Conservation (phyloP, 2,329 filamentous ascomycete species). For the Calonectria pseudoturangicola region DNA sequence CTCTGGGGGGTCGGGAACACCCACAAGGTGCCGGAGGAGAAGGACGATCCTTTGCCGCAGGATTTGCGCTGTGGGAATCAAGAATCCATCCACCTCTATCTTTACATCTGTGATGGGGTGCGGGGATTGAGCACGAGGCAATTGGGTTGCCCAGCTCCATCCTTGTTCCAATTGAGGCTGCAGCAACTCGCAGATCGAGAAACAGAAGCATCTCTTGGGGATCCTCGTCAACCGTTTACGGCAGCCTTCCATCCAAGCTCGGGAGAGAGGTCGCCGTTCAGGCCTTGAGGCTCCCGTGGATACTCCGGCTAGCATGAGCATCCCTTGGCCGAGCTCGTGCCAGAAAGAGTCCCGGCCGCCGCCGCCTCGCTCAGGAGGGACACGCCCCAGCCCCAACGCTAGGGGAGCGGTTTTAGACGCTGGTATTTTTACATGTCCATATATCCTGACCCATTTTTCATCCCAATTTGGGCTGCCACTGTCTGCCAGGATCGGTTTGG, state of each 20-base stretch:
- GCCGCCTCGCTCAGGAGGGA: slow-evolving; percentile 25
- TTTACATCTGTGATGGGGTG: neutral
- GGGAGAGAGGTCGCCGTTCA: slow-evolving; percentile 10
- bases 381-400: slow-evolving; percentile 26
- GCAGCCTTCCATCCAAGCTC: neutral
- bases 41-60: slow-evolving; percentile 5
- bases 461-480: slow-evolving; percentile 1
- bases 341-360: slow-evolving; percentile 35
- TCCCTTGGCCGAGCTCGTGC: slow-evolving; percentile 35
- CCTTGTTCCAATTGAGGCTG: slow-evolving; percentile 19
- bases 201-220: neutral
- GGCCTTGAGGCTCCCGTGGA: slow-evolving; percentile 31
- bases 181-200: slow-evolving; percentile 11
- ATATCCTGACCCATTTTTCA: slow-evolving; percentile 24
- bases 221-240: neutral
- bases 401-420: slow-evolving; percentile 12
- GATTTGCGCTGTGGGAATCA: slow-evolving; percentile 10
- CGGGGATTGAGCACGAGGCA: slow-evolving; percentile 21
- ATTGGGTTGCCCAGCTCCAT: neutral
- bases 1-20: slow-evolving; percentile 15
- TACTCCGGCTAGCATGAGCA: slow-evolving; percentile 24
- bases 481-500: slow-evolving; percentile 8
- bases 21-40: neutral
- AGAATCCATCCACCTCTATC: neutral
- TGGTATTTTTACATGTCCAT: slow-evolving; percentile 24